These are phyloP conservation scores for Colletotrichum karsti DNA, from an alignment of 2,329 filamentous ascomycete species.

Conservation along the genomic window DNA sequence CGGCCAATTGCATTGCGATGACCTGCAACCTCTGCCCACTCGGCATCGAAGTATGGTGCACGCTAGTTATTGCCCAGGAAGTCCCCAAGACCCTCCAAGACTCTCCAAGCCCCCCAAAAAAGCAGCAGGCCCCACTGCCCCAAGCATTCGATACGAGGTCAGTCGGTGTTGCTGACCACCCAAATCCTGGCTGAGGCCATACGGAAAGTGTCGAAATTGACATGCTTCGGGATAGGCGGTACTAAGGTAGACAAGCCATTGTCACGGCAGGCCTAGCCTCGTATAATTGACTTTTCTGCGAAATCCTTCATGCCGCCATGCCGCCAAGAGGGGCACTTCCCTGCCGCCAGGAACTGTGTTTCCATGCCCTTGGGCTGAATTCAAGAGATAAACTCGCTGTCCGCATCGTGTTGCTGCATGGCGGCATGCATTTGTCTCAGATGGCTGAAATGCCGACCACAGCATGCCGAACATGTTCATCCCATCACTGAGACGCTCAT, in stretches of 20 bases:
- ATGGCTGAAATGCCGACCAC: background rate
- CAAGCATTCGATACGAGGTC: constrained; percentile 21
- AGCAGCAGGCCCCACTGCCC: background rate
- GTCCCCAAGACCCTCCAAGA: constrained; percentile 3
- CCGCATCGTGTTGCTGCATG: background rate
- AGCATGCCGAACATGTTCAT: background rate
- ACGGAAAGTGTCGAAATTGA: background rate
- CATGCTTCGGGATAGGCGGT: background rate
- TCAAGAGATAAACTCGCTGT: background rate
- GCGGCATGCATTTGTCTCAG: background rate
- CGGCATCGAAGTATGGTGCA: background rate
- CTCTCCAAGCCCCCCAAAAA: constrained; percentile 12
- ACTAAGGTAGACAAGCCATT: too few relatives aligned
- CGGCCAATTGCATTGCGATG: background rate
- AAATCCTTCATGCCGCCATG: background rate
- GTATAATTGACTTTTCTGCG: constrained; percentile 1
- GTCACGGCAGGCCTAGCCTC: background rate
- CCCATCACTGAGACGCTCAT: constrained; percentile 7
- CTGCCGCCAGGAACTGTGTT: background rate
- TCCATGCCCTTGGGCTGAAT: background rate
- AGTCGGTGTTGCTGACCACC: background rate
- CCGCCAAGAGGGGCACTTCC: background rate
- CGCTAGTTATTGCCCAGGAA: background rate
- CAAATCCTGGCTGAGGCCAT: background rate
- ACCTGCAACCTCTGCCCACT: background rate